Base-by-base conservation (phyloP, 495 filamentous ascomycete species). In the Talaromyces wortmannii region DNA sequence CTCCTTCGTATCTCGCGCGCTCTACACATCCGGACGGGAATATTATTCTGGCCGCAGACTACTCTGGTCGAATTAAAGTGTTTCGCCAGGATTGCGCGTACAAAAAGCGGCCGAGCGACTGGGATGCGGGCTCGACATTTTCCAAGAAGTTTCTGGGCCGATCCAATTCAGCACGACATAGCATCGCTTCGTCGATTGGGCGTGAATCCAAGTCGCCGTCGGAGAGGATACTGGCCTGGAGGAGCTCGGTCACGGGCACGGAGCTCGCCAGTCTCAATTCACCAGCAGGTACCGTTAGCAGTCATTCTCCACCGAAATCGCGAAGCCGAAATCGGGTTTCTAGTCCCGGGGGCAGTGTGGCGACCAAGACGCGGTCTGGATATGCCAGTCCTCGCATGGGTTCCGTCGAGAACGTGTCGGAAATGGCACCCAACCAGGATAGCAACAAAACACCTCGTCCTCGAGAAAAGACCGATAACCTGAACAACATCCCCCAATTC, bases 61-160 rank as follows among this genome's bases (percentile, higher is more conserved):
- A 90, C 60, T 80, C 81, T 7, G 94, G 94, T 51, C 79, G 82
- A 43, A 95, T 99, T 68, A 96, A 96, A 66, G 84, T 97, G 4
- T 95, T 96, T 63, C 83, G 94, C 6, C 92, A 96, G 67, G 92
- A 96, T 69, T 97, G 92, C 61, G 94, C 94, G 1, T 80, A 76
- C 55, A 65, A 78, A 17, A 85, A 84, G 61, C 79, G 83, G 18
- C 74, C 74, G 5, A 74, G 63, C 56, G 76, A 79, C 16, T 76
- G 72, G 72, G 70, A 79, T 43, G 83, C 83, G 0, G 77, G 81
- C n/a, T 89, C 86, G 17, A 85, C 83, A 0, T 87, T 97, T 63
- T 90, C 87, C 15, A 87, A 85, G 59, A 87, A 84, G 62, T 71
- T 92, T 42, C 67, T 94, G 4, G 79, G 83, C 8, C 82, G 91